Percentiles rank a stretch among this genome's conserved stretches.
Conservation (phyloP, 495 filamentous ascomycete genomes). For the Aspergillus diversus region DNA sequence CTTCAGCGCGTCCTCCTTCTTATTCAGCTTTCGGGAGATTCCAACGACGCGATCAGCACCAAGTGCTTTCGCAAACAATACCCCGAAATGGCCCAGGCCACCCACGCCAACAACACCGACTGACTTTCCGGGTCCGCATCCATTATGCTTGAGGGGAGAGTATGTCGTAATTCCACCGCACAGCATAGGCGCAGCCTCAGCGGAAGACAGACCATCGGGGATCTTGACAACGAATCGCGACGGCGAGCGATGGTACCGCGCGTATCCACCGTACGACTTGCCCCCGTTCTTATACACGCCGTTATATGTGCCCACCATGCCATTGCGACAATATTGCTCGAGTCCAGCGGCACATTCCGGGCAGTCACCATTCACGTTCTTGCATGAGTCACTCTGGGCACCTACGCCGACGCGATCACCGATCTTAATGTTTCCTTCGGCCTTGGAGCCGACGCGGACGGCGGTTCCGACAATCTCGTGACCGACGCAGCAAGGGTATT, state of each 20-base stretch:
- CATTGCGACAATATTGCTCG: slow-evolving; percentile 63
- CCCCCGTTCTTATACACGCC: slow-evolving; percentile 40
- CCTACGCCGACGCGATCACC: slow-evolving; percentile 86
- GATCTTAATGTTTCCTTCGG: slow-evolving; percentile 61
- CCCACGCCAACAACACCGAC: slow-evolving; percentile 80
- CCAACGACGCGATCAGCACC: slow-evolving; percentile 71
- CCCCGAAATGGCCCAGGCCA: slow-evolving; percentile 68
- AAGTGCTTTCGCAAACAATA: slow-evolving; percentile 60
- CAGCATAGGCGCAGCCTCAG: slow-evolving; percentile 72
- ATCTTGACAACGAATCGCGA: slow-evolving; percentile 75
- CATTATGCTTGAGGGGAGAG: slow-evolving; percentile 66
- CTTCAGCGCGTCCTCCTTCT: slow-evolving; percentile 67
- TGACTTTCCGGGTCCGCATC: slow-evolving; percentile 70
- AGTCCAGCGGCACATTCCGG: slow-evolving; percentile 59
- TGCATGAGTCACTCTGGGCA: slow-evolving; percentile 70
- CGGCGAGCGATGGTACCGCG: slow-evolving; percentile 67
- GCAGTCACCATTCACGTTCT: slow-evolving; percentile 55
- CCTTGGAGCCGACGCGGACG: slow-evolving; percentile 71
- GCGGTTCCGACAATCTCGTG: slow-evolving; percentile 79
- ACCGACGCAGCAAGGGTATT: slow-evolving; percentile 69
- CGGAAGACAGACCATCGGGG: slow-evolving; percentile 56
- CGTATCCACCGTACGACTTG: slow-evolving; percentile 66
- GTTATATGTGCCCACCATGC: slow-evolving; percentile 44
- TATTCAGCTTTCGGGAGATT: slow-evolving; percentile 65
- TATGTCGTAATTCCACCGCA: slow-evolving; percentile 78